Conservation (phyloP, 1,284 basidiomycete genomes). For the Microbotryomycetes sp. region DNA sequence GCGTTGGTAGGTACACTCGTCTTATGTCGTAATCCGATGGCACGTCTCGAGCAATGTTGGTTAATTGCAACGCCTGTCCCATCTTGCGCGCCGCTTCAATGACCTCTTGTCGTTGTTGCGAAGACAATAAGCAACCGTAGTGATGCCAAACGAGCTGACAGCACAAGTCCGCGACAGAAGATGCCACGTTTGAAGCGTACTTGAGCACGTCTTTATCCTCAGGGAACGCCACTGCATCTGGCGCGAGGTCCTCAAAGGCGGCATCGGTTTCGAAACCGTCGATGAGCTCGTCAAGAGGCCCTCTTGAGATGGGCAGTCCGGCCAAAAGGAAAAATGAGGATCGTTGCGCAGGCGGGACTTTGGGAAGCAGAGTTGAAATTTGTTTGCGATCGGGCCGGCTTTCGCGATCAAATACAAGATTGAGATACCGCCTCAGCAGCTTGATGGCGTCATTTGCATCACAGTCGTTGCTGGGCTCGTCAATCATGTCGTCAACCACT, state of each 20-base stretch:
- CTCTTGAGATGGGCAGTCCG: conserved; percentile 16
- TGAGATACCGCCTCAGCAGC: conserved; percentile 22
- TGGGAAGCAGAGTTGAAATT: conserved; percentile 1
- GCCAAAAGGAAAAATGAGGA: conserved; percentile 16
- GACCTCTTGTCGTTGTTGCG: conserved; percentile 8
- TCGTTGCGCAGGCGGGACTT: conserved; percentile 11
- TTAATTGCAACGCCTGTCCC: conserved; percentile 44
- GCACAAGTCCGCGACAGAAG: conserved; percentile 44
- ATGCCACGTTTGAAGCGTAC: conserved; percentile 45
- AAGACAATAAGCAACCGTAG: not conserved
- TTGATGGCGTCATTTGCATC: conserved; percentile 24
- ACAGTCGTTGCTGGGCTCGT: conserved; percentile 29
- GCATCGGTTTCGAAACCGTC: conserved; percentile 44
- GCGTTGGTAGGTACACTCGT: conserved; percentile 43
- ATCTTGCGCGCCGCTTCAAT: conserved; percentile 39
- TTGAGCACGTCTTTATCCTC: conserved; percentile 40
- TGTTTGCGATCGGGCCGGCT: not conserved
- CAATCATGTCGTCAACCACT: conserved; percentile 39
- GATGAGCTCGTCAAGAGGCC: conserved; percentile 41
- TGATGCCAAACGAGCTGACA: conserved; percentile 44
- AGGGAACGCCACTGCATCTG: not conserved
- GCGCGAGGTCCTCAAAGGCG: conserved; percentile 8
- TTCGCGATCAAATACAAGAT: not conserved
- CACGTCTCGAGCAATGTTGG: conserved; percentile 44
- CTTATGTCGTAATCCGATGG: conserved; percentile 41